Conservation (phyloP, 345 rosid species). For the Heritiera fomes region DNA sequence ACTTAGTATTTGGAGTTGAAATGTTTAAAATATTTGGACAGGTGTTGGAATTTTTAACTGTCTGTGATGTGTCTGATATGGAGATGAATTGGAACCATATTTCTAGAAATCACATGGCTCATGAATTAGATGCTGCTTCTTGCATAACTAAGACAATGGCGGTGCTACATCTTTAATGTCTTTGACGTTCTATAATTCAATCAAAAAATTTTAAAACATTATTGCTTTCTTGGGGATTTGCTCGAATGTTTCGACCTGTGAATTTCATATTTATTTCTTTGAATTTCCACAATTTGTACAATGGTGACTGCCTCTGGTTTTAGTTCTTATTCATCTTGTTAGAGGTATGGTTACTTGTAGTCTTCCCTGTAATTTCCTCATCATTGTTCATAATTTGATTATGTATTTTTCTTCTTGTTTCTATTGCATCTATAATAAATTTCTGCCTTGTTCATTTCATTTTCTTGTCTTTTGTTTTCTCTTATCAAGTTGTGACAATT, state of each 20-base stretch:
- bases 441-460: background rate
- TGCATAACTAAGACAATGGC: conserved; percentile 83
- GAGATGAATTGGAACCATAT: conserved; percentile 72
- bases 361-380: conserved; percentile 22
- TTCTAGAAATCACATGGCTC: conserved; percentile 73
- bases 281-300: conserved; percentile 25
- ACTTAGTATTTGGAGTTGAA: conserved; percentile 78
- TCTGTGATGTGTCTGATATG: conserved; percentile 48
- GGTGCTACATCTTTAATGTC: conserved; percentile 59
- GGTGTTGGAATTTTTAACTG: conserved; percentile 77
- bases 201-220: conserved; percentile 14
- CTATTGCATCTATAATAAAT: conserved; percentile 10
- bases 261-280: conserved; percentile 31
- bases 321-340: background rate
- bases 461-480: background rate
- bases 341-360: conserved; percentile 16
- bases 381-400: conserved; percentile 26
- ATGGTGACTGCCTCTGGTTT: conserved; percentile 17
- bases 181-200: conserved; percentile 14
- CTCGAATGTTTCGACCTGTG: conserved; percentile 13
- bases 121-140: conserved; percentile 75
- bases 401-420: conserved; percentile 24
- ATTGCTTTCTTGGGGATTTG: conserved; percentile 21
- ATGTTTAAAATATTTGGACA: conserved; percentile 99
- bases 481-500: background rate